These are phyloP conservation scores for Viola odorata DNA, from an alignment of 345 rosid species.

Conservation along the genomic window DNA sequence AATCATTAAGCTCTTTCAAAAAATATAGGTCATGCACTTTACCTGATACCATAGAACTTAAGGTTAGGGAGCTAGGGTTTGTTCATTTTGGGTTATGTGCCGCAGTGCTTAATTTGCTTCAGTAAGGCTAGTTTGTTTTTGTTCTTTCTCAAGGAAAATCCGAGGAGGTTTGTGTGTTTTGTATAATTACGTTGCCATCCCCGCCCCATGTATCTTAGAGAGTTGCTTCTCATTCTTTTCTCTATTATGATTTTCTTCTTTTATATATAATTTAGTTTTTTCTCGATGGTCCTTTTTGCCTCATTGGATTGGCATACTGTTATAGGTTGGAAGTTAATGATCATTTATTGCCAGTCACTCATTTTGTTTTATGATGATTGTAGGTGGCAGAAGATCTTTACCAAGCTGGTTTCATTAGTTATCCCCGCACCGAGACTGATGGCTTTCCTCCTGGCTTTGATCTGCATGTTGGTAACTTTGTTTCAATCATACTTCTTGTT, in stretches of 20 bases:
- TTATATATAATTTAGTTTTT: neutral
- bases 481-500: neutral
- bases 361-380: constrained; percentile 19
- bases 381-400: constrained; percentile 98
- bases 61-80: too few relatives aligned
- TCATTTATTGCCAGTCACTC: neutral
- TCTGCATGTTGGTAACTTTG: constrained; percentile 69
- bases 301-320: neutral
- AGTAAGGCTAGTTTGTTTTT: neutral
- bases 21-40: neutral
- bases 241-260: neutral
- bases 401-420: constrained; percentile 94
- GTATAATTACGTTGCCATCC: neutral
- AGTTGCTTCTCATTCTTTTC: neutral
- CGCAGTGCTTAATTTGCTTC: neutral
- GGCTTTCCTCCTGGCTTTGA: constrained; percentile 79
- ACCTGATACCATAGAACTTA: too few relatives aligned
- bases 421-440: constrained; percentile 99
- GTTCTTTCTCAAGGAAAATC: neutral
- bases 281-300: neutral
- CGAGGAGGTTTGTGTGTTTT: neutral
- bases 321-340: neutral
- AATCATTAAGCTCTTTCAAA: neutral
- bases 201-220: neutral
- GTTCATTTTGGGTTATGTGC: too few relatives aligned